phyloP scores from a whole-genome alignment of 2,329 filamentous ascomycete genomes.

The Colletotrichum sidae region DNA sequence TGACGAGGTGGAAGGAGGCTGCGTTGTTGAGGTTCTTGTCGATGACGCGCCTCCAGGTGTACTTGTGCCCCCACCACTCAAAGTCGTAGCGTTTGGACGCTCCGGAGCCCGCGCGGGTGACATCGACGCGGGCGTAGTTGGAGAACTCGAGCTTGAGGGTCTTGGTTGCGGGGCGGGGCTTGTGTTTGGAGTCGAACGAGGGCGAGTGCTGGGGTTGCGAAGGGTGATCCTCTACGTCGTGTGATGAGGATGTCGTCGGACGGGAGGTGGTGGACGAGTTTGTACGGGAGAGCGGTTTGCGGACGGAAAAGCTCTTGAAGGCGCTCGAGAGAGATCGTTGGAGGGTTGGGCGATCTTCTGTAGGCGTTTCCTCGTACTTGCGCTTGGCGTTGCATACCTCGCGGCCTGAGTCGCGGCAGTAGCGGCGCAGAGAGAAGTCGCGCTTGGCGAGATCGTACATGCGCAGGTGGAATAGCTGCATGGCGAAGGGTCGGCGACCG shows the following conservation, averaged over 20 bases:
- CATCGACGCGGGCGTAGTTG: conserved; percentile 93
- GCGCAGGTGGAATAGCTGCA: conserved; percentile 89
- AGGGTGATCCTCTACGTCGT: conserved; percentile 47
- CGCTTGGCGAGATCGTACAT: conserved; percentile 91
- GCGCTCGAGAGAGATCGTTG: conserved; percentile 62
- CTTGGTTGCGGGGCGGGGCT: conserved; percentile 69
- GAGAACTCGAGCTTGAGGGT: conserved; percentile 93
- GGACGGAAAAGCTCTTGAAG: conserved; percentile 57
- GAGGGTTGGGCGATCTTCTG: conserved; percentile 54
- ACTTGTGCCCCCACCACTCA: conserved; percentile 90
- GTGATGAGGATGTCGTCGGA: conserved; percentile 49
- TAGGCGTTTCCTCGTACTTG: conserved; percentile 70
- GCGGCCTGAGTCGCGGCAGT: conserved; percentile 91
- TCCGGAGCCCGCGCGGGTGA: conserved; percentile 76
- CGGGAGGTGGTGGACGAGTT: conserved; percentile 48
- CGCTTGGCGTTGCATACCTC: conserved; percentile 90
- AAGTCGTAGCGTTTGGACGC: conserved; percentile 85
- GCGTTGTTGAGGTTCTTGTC: conserved; percentile 73
- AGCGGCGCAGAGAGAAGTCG: conserved; percentile 90
- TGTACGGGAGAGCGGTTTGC: conserved; percentile 50
- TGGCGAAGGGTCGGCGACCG: conserved; percentile 73
- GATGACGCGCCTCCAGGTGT: conserved; percentile 83
- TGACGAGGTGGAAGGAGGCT: conserved; percentile 83
- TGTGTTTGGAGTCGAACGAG: conserved; percentile 49
- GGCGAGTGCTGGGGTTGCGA: conserved; percentile 43